Evolutionary conservation across 495 filamentous ascomycete genomes (phyloP), one percentile per base, ranked within the genome.

Genomic region (Aspergillus affinis): DNA sequence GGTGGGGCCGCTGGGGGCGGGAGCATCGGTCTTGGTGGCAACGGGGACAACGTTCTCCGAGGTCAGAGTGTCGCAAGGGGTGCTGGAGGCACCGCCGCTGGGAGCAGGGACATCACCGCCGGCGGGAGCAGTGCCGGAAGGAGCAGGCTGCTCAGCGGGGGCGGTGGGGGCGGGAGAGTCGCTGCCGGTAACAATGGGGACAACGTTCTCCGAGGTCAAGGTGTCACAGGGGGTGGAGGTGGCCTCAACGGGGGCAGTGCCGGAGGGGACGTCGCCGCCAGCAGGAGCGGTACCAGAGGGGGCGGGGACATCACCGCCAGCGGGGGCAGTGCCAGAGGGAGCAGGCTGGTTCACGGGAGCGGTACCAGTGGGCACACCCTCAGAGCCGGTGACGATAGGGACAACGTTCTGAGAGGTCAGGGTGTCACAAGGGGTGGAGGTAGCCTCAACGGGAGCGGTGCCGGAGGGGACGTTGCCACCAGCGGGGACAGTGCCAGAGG

Each of bases 51-150:
- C 49, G 19, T 30, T 54, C 57, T 60, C 57, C 18, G 54, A 53
- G 47, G 62, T 62, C 20, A 62, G 20, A 13, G 61, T 62, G 56
- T 62, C 65, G 30, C 68, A 71, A 20, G 70, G 66, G 20, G 66
- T 66, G 13, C 46, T 20, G 46, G 18, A 49, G 19, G 46, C 54
- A 18, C 18, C 58, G 4, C 23, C 23, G 23, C 23, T 48, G 41
- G 65, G 46, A 32, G 44, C 52, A 18, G 51, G 53, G 18, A 29
- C 44, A 2, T 50, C 23, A 26, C 56, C 56, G 36, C 57, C 48
- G 2, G 8, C 13, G 20, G 44, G 17, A 32, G 52, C 54, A 13
- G 66, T 41, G 29, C 61, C 51, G 20, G 60, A 26, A 17, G 61
- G 45, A 51, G 45, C 61, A 21, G 52, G 30, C 61, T 30, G 54